Base-by-base conservation (phyloP, 2,329 filamentous ascomycete species). In the Neocucurbitaria cava region DNA sequence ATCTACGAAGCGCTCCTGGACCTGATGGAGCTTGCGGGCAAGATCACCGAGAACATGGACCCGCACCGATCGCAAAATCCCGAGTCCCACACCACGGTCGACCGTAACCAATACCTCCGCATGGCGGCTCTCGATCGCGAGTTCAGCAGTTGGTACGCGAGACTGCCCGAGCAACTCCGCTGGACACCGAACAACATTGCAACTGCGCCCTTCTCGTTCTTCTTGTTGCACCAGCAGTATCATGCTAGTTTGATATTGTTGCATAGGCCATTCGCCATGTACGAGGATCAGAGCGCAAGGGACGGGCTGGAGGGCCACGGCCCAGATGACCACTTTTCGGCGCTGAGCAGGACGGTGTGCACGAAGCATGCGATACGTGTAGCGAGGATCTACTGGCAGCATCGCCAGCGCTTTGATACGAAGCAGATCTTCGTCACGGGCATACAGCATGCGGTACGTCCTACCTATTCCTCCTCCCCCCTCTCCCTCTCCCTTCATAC, bases 161-260 rank as follows among this genome's bases (percentile, higher is more conserved):
- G 81, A 8, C 72, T 85, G 3, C 82, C 82, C 0, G 81, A 82
- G 8, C 74, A 79, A 44, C 53, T 76, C 30, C 62, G 61, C 39
- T 76, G 72, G 73, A 75, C 68, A 18, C 66, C 68, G 3, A 58
- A 52, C n/a, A 76, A 76, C 36, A 74, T 76, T 36, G 66, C 67
- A 3, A 69, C 63, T 2, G 74, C 72, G 3, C 73, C 72, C 0
- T 74, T 76, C 42, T 72, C 69, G 1, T 87, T 77, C 73, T 85
- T 84, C 62, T 64, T 85, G 8, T 69, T 85, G 8, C 82, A 85
- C 56, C 82, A 84, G 64, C 82, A 85, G 61, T 85, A 84, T 51
- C 82, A 85, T 47, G 78, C 79, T 10, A 79, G 77, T 44, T 76
- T 84, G 69, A 83, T 85, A 45, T 69, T 84, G 10, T 74, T 85